A percentile compares a stretch with the other conserved stretches of the same genome.
These are phyloP conservation scores for Aspergillus indologenus DNA, from an alignment of 495 filamentous ascomycete genomes.

Conservation along the genomic window DNA sequence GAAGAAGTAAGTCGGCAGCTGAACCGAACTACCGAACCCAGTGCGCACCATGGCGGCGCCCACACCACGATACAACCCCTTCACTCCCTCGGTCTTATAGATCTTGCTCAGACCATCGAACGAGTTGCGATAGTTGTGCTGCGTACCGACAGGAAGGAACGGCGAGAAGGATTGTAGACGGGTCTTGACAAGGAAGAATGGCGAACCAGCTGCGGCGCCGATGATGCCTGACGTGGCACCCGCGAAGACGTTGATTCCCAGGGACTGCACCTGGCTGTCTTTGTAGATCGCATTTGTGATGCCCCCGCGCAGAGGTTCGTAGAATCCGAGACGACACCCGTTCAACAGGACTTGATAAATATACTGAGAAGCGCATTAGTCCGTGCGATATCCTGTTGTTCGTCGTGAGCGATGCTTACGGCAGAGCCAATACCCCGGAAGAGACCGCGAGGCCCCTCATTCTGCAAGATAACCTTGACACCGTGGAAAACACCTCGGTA, in stretches of 20 bases:
- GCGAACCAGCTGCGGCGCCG: conserved; percentile 85
- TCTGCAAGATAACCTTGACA: conserved; percentile 82
- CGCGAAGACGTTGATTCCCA: conserved; percentile 88
- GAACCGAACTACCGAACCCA: conserved; percentile 90
- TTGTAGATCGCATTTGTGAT: conserved; percentile 65
- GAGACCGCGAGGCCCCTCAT: conserved; percentile 83
- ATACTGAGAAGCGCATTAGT: conserved; percentile 54
- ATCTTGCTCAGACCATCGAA: conserved; percentile 80
- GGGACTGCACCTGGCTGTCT: conserved; percentile 70
- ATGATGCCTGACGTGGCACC: conserved; percentile 86
- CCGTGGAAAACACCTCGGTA: conserved; percentile 94
- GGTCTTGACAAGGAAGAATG: conserved; percentile 99
- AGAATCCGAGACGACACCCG: conserved; percentile 94
- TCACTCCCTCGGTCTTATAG: conserved; percentile 69
- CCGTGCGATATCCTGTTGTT: background rate
- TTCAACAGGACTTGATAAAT: conserved; percentile 97
- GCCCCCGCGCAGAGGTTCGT: conserved; percentile 80
- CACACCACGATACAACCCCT: conserved; percentile 83
- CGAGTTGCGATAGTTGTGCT: conserved; percentile 87
- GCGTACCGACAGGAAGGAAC: conserved; percentile 91
- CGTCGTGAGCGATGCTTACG: conserved; percentile 39
- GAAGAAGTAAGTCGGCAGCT: conserved; percentile 97
- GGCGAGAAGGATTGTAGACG: conserved; percentile 92
- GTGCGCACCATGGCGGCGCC: conserved; percentile 96
- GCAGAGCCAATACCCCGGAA: conserved; percentile 89